Base-by-base conservation (phyloP, 2,329 filamentous ascomycete genomes). In the Ceratocystis alfenasii region DNA sequence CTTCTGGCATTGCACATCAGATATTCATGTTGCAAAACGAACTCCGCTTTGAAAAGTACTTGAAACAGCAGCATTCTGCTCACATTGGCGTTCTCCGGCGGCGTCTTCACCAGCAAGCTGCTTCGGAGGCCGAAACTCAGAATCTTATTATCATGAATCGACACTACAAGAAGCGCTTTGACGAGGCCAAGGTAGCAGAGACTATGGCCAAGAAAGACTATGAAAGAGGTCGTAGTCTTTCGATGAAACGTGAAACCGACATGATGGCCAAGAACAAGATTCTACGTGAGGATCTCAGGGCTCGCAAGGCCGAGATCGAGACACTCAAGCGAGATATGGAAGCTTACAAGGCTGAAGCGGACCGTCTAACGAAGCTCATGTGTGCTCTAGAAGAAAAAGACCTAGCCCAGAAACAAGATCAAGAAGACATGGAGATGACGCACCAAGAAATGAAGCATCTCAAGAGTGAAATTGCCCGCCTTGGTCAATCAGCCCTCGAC, bases 31-130 rank as follows among this genome's bases (percentile, higher is more conserved):
- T 94, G 10, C 85, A 87, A 57, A 94, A 92, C 68, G 89, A 94
- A 70, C 78, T 94, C 55, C 89, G 88, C 69, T 94, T 93, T 71
- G 90, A 94, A 73, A 81, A 88, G 30, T 93, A 90, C 74, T 81
- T 93, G 71, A 93, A 92, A 72, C 84, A 90, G 69, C 89, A 94
- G 71, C 89, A 93, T 73, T 83, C 92, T 69, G 83, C 86, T 1
- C 88, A 93, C 67, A 92, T 94, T 72, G 88, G 88, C 0, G 87
- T 90, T 71, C 76, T 94, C 53, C 86, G 89, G 70, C 81, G 88
- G 15, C 85, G 86, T 68, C 86, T 90, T 67, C 84, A 93, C 69
- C 83, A 83, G 69, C 87, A 92, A 73, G 88, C 88, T 6, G 87
- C 88, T 1, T 87, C 84, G 0, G 89, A 93, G 72, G 89, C 89